Evolutionary conservation across 1,284 basidiomycete species (phyloP).

Genomic region (Stygiomarasmius scandens): DNA sequence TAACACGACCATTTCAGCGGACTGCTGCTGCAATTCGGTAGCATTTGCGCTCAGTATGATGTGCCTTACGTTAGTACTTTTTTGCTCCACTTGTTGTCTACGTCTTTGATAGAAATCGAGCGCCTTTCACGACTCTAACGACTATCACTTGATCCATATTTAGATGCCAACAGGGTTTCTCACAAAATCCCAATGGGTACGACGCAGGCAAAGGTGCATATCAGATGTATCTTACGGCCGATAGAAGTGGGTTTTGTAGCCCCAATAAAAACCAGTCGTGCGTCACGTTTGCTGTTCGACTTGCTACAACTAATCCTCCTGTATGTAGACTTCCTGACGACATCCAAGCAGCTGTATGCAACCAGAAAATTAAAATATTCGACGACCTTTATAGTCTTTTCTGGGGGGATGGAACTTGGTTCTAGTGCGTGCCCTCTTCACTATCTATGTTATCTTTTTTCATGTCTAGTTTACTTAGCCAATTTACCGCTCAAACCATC

Average conservation of each 20-base stretch:
- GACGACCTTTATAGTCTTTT: constrained; percentile 24
- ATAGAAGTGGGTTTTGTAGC: constrained; percentile 14
- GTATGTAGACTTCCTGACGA: constrained; percentile 20
- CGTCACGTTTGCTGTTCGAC: not conserved
- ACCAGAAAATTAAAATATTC: constrained; percentile 22
- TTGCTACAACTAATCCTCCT: not conserved
- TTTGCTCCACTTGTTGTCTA: not conserved
- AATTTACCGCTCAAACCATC: constrained; percentile 24
- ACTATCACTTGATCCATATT: too few species aligned
- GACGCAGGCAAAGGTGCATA: constrained; percentile 13
- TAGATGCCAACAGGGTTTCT: constrained; percentile 24
- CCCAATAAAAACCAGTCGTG: constrained; percentile 27
- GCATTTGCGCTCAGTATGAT: constrained; percentile 33
- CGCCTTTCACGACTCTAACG: not conserved
- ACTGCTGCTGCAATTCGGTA: constrained; percentile 33
- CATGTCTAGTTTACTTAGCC: constrained; percentile 12
- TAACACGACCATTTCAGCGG: too few species aligned
- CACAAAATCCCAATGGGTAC: constrained; percentile 7
- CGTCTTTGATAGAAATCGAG: not conserved
- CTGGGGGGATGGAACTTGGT: constrained; percentile 25
- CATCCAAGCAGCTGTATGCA: constrained; percentile 25
- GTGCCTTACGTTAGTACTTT: constrained; percentile 30
- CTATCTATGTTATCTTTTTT: too few species aligned
- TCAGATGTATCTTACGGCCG: constrained; percentile 9
- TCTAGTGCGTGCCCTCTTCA: constrained; percentile 17